A percentile compares a stretch with the other conserved stretches of the same genome.
These are phyloP conservation scores for Lecanicillium sp. DNA, from an alignment of 2,329 filamentous ascomycete species.

Conservation along the genomic window DNA sequence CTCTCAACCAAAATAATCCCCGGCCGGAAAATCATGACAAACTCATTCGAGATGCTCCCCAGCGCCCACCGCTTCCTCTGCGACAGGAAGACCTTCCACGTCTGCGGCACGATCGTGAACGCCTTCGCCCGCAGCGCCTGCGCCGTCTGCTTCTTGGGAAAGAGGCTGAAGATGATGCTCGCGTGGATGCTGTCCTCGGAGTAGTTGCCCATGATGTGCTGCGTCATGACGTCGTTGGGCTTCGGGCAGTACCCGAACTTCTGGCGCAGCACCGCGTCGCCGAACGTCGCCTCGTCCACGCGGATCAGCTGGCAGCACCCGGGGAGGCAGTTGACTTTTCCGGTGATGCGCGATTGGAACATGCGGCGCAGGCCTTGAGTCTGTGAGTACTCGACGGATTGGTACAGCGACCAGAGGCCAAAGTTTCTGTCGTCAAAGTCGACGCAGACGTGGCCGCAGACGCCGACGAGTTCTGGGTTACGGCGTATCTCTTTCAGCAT, in stretches of 20 bases:
- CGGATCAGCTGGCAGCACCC: slow-evolving; percentile 46
- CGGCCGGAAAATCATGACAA: slow-evolving; percentile 40
- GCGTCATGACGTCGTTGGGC: slow-evolving; percentile 42
- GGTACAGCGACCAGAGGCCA: slow-evolving; percentile 40
- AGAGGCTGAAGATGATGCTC: slow-evolving; percentile 41
- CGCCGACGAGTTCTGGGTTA: slow-evolving; percentile 38
- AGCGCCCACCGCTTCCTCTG: slow-evolving; percentile 45
- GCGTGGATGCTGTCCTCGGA: slow-evolving; percentile 46
- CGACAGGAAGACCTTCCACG: slow-evolving; percentile 40
- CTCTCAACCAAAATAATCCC: slow-evolving; percentile 38
- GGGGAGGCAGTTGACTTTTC: slow-evolving; percentile 43
- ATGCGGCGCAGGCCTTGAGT: slow-evolving; percentile 41
- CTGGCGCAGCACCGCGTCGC: slow-evolving; percentile 38
- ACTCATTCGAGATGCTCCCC: slow-evolving; percentile 42
- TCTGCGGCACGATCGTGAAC: slow-evolving; percentile 40
- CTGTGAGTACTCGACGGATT: slow-evolving; percentile 43
- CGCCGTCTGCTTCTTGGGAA: slow-evolving; percentile 37
- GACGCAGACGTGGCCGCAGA: slow-evolving; percentile 43
- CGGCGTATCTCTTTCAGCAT: slow-evolving; percentile 38
- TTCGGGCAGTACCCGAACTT: slow-evolving; percentile 43
- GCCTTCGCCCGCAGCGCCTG: slow-evolving; percentile 42
- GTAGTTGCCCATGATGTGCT: slow-evolving; percentile 43
- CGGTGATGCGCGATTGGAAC: slow-evolving; percentile 43
- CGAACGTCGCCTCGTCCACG: slow-evolving; percentile 43
- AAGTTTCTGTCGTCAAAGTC: slow-evolving; percentile 38